Evolutionary conservation across 192 early-diverging fungal species (phyloP), one percentile per base, ranked within the genome.

Genomic region (Coemansia brasiliensis): DNA sequence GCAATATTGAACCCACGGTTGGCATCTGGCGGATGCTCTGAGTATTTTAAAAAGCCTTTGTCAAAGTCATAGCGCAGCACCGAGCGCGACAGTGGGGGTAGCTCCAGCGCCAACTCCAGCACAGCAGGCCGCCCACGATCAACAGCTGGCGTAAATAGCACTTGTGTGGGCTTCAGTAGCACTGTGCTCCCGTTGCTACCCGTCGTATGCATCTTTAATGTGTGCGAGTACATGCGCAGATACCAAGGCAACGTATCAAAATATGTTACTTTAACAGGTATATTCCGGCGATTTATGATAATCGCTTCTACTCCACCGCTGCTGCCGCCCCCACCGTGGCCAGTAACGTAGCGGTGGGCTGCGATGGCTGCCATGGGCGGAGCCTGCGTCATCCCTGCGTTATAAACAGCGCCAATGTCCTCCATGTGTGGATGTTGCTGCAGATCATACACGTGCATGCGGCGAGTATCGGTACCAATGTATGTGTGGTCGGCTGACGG

Each of bases 11-110:
- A 95, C 0, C 96, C 96, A 40, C 94, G 85, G 71, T 95, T 94
- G 15, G 95, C 92, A 68, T 99, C 96, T 3, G 96, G 95, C 37
- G 89, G 91, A 61, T 98, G 93, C 72, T 99, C 95, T 0, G 92
- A 94, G 66, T 96, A 97, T 65, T 92, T 92, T 44, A 99, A 76
- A 57, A 94, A 94, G 3, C 90, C 87, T 66, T 90, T 92, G 66
- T 97, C 96, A 67, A 94, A 96, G 39, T 87, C 84, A 42, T 94
- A 82, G 26, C 84, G 68, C 27, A 98, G 46, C 7, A 83, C 83
- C 7, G 88, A 82, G 27, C 82, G 79, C 8, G 88, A 87, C 27
- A 87, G 67, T 3, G 90, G 66, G 0, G 94, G 93, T 16, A 99
- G 59, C 6, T 57, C 57, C 25, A 94, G 29, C 11, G 64, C 61